Evolutionary conservation across 257 asterid species (phyloP), one percentile per base, ranked within the genome.

Genomic region (Jaltomata sinuosa): DNA sequence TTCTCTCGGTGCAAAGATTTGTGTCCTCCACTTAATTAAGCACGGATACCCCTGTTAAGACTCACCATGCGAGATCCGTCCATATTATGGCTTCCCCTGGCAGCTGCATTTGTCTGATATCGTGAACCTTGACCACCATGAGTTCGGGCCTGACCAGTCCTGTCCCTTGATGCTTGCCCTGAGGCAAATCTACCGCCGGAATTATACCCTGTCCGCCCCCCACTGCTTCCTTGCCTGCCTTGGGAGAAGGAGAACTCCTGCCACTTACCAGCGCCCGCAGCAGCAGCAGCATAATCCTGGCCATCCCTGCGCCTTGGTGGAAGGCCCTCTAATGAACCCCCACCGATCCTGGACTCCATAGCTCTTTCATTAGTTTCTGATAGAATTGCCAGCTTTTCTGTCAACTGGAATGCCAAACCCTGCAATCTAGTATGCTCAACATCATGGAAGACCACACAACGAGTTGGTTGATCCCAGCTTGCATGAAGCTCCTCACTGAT

Each of bases 351-450:
- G 0, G 96, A 87, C 86, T 94, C 99, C 0, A 90, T 85, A 1
- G 99, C 99, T 83, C 97, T 87, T 87, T 94, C 99, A 12, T 96
- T 96, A 27, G 89, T 89, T 78, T 96, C 98, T 1, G 98, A 97
- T 54, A 96, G 93, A 64, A 93, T 80, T 1, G 90, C 5, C 11
- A 94, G 92, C 91, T 96, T 96, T 81, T 96, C 98, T 0, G 97
- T 90, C 90, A 96, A 84, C 42, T 93, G 95, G 85, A 95, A 93
- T 21, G 98, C 93, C 79, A 94, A 85, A n/a, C 93, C 91, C 87
- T 96, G 98, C 84, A 96, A 71, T 86, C 98, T 89, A 1, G 95
- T 89, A 90, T 92, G 93, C 89, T 88, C 93, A 10, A 96, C 91
- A 10, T 91, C 98, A 52, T 93, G 95, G 92, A 96, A 93, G 11